phyloP scores from a whole-genome alignment of 2,329 filamentous ascomycete species.

The Septoria linicola region DNA sequence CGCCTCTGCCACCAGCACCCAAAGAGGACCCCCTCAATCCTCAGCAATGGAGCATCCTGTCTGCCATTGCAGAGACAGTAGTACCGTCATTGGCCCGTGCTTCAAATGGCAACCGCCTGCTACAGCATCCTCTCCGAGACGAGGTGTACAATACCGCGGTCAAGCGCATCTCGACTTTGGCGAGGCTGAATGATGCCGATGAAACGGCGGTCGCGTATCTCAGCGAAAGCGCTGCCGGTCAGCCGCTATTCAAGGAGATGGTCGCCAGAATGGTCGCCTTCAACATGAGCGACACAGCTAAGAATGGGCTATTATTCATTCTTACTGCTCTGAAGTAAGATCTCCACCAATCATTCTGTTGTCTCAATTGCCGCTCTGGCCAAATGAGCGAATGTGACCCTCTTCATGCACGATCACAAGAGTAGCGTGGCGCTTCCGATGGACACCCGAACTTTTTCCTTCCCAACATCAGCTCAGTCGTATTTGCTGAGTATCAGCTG shows the following conservation, averaged over 20 bases:
- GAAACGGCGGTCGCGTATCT: constrained; percentile 34
- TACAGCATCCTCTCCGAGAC: constrained; percentile 30
- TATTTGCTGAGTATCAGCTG: constrained; percentile 15
- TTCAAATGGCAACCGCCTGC: constrained; percentile 24
- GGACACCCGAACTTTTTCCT: constrained; percentile 20
- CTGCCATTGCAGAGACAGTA: constrained; percentile 58
- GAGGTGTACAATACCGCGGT: constrained; percentile 51
- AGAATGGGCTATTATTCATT: constrained; percentile 52
- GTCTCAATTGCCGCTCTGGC: not conserved
- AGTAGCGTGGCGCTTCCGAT: constrained; percentile 10
- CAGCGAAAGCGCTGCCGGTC: constrained; percentile 41
- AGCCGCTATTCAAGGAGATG: constrained; percentile 54
- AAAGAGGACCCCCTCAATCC: constrained; percentile 51
- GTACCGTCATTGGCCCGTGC: constrained; percentile 56
- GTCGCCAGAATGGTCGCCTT: constrained; percentile 51
- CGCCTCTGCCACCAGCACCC: constrained; percentile 45
- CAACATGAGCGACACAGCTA: constrained; percentile 51
- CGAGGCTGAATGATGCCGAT: constrained; percentile 47
- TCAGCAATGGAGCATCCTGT: constrained; percentile 59
- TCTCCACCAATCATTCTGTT: constrained; percentile 4
- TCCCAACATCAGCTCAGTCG: constrained; percentile 18
- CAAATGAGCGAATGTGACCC: not conserved
- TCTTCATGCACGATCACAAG: constrained; percentile 5
- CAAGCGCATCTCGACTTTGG: constrained; percentile 48
- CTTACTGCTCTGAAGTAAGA: constrained; percentile 55